These are phyloP conservation scores for Starmerella kuoi DNA, from an alignment of 805 yeast genomes.

Conservation along the genomic window DNA sequence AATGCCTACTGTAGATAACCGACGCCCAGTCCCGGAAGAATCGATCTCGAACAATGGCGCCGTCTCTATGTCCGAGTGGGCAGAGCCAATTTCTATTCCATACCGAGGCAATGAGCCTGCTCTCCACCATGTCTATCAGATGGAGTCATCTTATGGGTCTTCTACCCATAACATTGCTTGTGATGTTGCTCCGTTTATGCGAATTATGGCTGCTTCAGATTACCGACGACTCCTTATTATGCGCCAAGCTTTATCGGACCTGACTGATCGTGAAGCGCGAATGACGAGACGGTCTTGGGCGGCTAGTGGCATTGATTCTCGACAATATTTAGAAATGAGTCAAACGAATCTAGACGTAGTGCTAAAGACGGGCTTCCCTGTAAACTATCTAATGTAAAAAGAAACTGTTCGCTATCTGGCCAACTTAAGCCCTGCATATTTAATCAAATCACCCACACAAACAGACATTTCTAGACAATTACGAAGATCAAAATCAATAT, in stretches of 20 bases:
- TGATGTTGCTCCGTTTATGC: conserved; percentile 25
- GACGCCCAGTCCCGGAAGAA: conserved; percentile 10
- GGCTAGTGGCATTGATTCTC: conserved; percentile 14
- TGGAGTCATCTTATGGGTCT: conserved; percentile 1
- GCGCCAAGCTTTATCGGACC: conserved; percentile 3
- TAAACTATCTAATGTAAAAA: neutral
- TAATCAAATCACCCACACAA: no score
- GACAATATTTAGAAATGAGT: conserved; percentile 12
- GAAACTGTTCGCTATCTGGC: no score
- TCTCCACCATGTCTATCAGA: neutral
- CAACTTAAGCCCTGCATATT: no score
- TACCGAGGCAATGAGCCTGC: neutral
- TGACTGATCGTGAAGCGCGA: conserved; percentile 7
- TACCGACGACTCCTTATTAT: conserved; percentile 5
- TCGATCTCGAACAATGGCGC: conserved; percentile 8
- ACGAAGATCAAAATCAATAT: no score
- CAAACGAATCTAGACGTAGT: neutral
- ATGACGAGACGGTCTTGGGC: conserved; percentile 10
- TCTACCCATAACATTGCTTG: conserved; percentile 3
- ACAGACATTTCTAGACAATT: no score
- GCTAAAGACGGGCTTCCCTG: conserved; percentile 4
- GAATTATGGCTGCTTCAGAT: conserved; percentile 27
- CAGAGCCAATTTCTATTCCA: conserved; percentile 3
- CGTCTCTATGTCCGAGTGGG: conserved; percentile 2
- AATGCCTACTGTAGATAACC: neutral